Conservation (phyloP, 1,139 yeast species). For the Candida gigantensis region DNA sequence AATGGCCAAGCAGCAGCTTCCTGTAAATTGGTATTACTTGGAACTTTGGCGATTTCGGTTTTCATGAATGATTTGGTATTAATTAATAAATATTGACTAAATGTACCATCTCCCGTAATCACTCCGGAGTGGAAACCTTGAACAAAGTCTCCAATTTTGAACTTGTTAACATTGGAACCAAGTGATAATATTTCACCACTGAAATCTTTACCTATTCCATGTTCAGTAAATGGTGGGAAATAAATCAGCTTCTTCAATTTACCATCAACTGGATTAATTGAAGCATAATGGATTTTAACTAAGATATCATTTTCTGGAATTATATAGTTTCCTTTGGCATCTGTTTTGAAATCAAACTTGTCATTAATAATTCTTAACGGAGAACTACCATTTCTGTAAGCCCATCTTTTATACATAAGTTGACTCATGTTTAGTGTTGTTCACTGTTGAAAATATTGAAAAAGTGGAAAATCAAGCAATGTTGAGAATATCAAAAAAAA, state of each 20-base stretch:
- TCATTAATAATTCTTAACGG: conserved; percentile 3
- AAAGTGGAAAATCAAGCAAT: too few relatives aligned
- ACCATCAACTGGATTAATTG: conserved; percentile 69
- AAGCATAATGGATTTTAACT: conserved; percentile 59
- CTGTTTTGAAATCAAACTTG: conserved; percentile 1
- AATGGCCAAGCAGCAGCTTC: conserved; percentile 63
- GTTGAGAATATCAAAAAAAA: too few relatives aligned
- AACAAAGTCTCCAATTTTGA: conserved; percentile 62
- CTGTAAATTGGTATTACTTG: conserved; percentile 44
- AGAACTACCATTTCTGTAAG: neutral
- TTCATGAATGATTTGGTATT: conserved; percentile 25
- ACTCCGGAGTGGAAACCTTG: conserved; percentile 51
- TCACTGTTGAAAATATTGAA: too few relatives aligned
- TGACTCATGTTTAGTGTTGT: neutral
- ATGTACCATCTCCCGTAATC: conserved; percentile 51
- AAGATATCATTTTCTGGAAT: conserved; percentile 48
- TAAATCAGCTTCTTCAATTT: conserved; percentile 42
- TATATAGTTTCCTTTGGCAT: conserved; percentile 5
- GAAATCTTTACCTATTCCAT: conserved; percentile 67
- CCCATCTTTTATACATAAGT: conserved; percentile 2
- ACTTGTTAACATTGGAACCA: conserved; percentile 38
- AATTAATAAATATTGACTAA: conserved; percentile 42
- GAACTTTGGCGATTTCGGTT: conserved; percentile 44
- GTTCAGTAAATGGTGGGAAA: conserved; percentile 6
- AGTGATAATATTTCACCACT: conserved; percentile 62